Evolutionary conservation across 2,329 filamentous ascomycete genomes (phyloP).

Genomic region (Aspergillus caelatus): DNA sequence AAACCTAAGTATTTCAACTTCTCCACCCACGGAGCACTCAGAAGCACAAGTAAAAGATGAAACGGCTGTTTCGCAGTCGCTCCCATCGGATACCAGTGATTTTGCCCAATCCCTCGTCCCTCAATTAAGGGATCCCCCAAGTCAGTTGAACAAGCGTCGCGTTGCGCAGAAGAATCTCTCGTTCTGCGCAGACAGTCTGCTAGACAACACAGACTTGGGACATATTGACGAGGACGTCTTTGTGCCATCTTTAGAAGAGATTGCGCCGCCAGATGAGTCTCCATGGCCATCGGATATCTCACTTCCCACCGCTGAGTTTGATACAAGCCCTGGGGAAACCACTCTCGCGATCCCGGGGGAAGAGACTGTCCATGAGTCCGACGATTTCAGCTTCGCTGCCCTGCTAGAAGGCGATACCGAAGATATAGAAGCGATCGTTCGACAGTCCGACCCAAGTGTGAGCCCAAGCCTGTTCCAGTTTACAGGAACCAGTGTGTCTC

Average conservation of each 20-base stretch:
- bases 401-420: slow-evolving; percentile 45
- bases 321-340: slow-evolving; percentile 9
- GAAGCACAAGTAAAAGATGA: not conserved
- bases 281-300: slow-evolving; percentile 23
- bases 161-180: slow-evolving; percentile 12
- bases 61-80: not conserved
- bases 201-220: slow-evolving; percentile 11
- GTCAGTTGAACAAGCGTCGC: slow-evolving; percentile 5
- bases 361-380: slow-evolving; percentile 12
- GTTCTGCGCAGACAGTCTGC: slow-evolving; percentile 15
- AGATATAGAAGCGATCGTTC: slow-evolving; percentile 59
- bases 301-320: slow-evolving; percentile 10
- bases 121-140: slow-evolving; percentile 3
- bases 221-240: slow-evolving; percentile 17
- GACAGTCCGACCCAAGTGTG: slow-evolving; percentile 36
- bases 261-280: slow-evolving; percentile 16
- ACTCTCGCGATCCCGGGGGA: slow-evolving; percentile 11
- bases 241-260: slow-evolving; percentile 13
- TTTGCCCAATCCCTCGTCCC: slow-evolving; percentile 7
- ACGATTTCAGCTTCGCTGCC: slow-evolving; percentile 34
- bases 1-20: slow-evolving; percentile 2
- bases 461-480: slow-evolving; percentile 42
- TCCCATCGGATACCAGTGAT: not conserved
- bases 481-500: slow-evolving; percentile 40
- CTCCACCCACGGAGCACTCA: slow-evolving; percentile 6